Conservation (phyloP, 2,329 filamentous ascomycete genomes). For the Whalleya microplaca region DNA sequence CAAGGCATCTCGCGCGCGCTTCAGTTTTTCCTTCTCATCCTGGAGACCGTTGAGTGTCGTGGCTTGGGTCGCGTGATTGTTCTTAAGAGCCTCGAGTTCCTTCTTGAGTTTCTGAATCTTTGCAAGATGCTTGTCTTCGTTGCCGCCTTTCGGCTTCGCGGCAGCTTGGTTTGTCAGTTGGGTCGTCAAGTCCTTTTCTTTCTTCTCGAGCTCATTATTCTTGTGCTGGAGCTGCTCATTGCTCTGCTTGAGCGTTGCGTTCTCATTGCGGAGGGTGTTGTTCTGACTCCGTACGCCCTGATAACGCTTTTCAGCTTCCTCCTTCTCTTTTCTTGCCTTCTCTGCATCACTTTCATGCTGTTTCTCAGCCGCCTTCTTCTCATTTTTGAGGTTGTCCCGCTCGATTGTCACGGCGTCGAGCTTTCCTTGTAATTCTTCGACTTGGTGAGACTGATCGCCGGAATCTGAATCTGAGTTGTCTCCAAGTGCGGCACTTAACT, state of each 20-base stretch:
- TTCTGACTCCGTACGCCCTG: too few species aligned
- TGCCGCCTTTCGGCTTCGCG: not conserved
- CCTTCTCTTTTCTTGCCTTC: too few species aligned
- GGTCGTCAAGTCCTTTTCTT: not conserved
- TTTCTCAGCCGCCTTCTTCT: not conserved
- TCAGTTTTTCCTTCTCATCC: conserved; percentile 1
- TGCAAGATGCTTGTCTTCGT: not conserved
- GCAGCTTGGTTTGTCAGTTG: not conserved
- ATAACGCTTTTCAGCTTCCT: too few species aligned
- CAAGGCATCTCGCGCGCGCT: not conserved
- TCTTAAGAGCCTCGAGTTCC: not conserved
- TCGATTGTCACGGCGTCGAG: too few species aligned
- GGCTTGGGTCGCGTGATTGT: not conserved
- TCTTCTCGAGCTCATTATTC: conserved; percentile 1
- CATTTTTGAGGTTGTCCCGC: not conserved
- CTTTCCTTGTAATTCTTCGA: not conserved
- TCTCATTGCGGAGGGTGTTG: too few species aligned
- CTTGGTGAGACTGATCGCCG: not conserved
- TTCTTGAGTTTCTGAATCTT: not conserved
- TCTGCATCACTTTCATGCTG: not conserved
- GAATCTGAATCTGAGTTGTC: not conserved
- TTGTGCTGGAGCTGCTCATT: not conserved
- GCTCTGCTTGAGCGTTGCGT: too few species aligned
- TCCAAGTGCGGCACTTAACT: too few species aligned
- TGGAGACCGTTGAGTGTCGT: not conserved